These are phyloP conservation scores for Trichoderma erinaceum DNA, from an alignment of 495 filamentous ascomycete genomes.

Conservation along the genomic window DNA sequence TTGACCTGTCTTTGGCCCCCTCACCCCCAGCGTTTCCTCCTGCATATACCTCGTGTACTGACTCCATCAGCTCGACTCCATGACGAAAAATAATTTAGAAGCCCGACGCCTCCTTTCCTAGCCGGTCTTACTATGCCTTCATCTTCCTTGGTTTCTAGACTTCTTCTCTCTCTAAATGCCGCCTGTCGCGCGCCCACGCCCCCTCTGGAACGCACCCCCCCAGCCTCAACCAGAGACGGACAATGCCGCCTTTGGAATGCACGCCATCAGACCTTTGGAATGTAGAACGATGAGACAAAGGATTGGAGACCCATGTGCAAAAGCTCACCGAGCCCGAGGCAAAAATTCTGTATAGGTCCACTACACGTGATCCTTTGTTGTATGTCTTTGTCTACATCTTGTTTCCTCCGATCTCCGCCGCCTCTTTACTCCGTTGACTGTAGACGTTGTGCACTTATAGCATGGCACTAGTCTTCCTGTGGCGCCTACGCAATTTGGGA, in stretches of 20 bases:
- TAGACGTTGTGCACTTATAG: not conserved
- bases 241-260: constrained; percentile 13
- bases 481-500: not conserved
- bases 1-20: not conserved
- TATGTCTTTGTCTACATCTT: not conserved
- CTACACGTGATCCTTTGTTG: not conserved
- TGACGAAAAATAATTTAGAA: no score
- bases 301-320: not conserved
- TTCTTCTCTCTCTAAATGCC: not conserved
- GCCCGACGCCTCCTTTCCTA: no score
- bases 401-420: not conserved
- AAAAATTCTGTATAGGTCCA: not conserved
- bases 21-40: not conserved
- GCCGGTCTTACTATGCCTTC: no score
- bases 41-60: no score
- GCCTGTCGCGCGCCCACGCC: not conserved
- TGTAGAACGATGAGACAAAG: not conserved
- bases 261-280: constrained; percentile 7
- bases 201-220: not conserved
- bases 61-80: no score
- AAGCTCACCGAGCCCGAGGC: not conserved
- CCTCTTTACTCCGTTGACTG: not conserved
- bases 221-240: constrained; percentile 7
- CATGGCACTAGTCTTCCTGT: not conserved
- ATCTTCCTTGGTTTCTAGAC: no score